Evolutionary conservation across 2,329 filamentous ascomycete species (phyloP).

Genomic region (Neofusicoccum sp.): DNA sequence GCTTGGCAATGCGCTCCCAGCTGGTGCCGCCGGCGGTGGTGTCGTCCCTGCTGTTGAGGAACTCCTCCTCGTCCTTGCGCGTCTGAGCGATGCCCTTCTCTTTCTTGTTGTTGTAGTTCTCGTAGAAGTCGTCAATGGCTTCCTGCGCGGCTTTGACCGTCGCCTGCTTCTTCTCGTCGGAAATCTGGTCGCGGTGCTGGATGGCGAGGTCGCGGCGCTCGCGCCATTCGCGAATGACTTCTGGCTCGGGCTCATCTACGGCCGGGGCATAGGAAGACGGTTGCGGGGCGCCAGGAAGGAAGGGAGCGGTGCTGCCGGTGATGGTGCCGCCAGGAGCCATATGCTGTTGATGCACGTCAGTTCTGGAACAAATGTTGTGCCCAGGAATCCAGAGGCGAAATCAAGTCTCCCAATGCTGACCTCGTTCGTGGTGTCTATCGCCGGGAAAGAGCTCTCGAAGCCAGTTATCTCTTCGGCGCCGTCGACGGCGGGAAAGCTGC

Average conservation of each 20-base stretch:
- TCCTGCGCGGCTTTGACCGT: conserved; percentile 86
- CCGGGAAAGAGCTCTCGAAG: conserved; percentile 90
- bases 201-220: conserved; percentile 82
- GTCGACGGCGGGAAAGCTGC: conserved; percentile 41
- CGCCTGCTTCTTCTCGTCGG: conserved; percentile 75
- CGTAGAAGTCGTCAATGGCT: conserved; percentile 98
- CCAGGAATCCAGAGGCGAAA: neutral
- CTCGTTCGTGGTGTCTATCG: conserved; percentile 71
- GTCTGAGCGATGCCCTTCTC: conserved; percentile 91
- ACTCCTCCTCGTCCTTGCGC: conserved; percentile 87
- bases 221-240: conserved; percentile 87
- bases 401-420: conserved; percentile 40
- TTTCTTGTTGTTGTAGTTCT: conserved; percentile 98
- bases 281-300: conserved; percentile 45
- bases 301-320: conserved; percentile 65
- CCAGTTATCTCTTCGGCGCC: conserved; percentile 51
- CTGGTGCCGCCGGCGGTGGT: conserved; percentile 92
- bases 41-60: conserved; percentile 83
- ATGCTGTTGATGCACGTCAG: conserved; percentile 46
- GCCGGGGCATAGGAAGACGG: conserved; percentile 45
- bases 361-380: neutral
- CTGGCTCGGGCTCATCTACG: conserved; percentile 78
- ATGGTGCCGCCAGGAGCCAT: conserved; percentile 76
- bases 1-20: conserved; percentile 97
- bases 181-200: conserved; percentile 79